phyloP scores from a whole-genome alignment of 148 eudicot species.

The Heliosperma pusillum region DNA sequence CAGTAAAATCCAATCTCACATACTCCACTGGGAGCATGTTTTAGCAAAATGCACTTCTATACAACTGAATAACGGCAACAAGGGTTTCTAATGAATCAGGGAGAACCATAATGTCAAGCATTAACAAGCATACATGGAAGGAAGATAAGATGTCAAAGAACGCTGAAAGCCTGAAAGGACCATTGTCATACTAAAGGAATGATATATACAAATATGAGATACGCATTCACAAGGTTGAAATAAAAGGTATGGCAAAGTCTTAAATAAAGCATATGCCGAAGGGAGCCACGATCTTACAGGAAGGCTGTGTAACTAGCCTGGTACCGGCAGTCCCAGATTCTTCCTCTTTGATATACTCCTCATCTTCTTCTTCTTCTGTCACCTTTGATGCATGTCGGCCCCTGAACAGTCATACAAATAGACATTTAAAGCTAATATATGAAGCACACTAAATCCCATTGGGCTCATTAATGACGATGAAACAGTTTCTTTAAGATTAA shows the following conservation, averaged over 20 bases:
- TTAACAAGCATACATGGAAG: background rate
- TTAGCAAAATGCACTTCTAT: background rate
- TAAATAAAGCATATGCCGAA: background rate
- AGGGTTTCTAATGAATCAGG: background rate
- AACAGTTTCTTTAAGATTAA: background rate
- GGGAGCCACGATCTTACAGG: conserved; percentile 49
- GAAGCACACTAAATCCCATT: background rate
- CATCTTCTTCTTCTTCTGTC: conserved; percentile 98
- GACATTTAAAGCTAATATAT: background rate
- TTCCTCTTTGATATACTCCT: conserved; percentile 89
- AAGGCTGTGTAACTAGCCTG: conserved; percentile 80
- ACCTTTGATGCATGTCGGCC: conserved; percentile 98
- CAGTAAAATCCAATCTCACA: background rate
- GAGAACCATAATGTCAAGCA: background rate
- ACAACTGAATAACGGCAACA: background rate
- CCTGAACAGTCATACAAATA: conserved; percentile 33
- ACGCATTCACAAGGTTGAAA: background rate
- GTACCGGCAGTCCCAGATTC: conserved; percentile 89
- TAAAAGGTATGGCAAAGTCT: background rate
- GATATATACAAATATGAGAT: background rate
- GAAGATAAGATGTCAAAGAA: background rate
- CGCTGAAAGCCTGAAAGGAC: background rate
- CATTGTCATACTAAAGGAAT: background rate
- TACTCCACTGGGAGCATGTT: background rate
- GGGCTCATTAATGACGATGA: background rate